Percentiles rank a stretch among this genome's conserved stretches.
These are phyloP conservation scores for Nakaseomyces bracarensis DNA, from an alignment of 1,139 yeast genomes.

Conservation along the genomic window DNA sequence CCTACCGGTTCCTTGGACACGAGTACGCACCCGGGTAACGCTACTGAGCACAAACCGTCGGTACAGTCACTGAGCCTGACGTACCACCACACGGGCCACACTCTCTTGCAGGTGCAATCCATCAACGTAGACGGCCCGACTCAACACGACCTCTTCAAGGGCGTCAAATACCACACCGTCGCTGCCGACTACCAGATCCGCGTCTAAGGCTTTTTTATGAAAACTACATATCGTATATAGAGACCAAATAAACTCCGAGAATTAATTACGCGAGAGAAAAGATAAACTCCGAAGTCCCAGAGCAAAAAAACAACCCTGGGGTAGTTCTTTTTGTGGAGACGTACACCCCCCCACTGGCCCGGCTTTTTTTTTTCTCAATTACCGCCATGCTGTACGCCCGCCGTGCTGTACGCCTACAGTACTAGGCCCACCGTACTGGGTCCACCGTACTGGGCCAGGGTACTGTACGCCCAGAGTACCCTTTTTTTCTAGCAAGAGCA, in stretches of 20 bases:
- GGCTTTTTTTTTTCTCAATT: no score
- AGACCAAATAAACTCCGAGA: neutral
- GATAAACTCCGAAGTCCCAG: slow-evolving; percentile 4
- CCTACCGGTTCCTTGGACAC: slow-evolving; percentile 32
- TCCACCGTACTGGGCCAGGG: no score
- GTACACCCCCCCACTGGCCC: no score
- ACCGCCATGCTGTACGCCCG: no score
- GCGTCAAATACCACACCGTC: slow-evolving; percentile 72
- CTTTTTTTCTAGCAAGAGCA: no score
- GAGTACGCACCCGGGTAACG: neutral
- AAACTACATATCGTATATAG: neutral
- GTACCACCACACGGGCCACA: slow-evolving; percentile 58
- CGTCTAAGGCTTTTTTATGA: slow-evolving; percentile 3
- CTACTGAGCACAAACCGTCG: no score
- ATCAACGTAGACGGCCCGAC: slow-evolving; percentile 43
- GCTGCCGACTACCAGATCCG: slow-evolving; percentile 55
- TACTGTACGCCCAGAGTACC: no score
- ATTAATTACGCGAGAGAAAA: no score
- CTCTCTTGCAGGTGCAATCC: slow-evolving; percentile 62
- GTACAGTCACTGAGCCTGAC: slow-evolving; percentile 44
- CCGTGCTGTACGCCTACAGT: no score
- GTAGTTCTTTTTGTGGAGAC: neutral
- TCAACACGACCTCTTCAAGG: slow-evolving; percentile 76
- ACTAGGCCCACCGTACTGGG: no score
- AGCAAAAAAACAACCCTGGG: neutral